Evolutionary conservation across 768 basidiomycete species (phyloP).

Genomic region (Thelephora aurantiotincta): DNA sequence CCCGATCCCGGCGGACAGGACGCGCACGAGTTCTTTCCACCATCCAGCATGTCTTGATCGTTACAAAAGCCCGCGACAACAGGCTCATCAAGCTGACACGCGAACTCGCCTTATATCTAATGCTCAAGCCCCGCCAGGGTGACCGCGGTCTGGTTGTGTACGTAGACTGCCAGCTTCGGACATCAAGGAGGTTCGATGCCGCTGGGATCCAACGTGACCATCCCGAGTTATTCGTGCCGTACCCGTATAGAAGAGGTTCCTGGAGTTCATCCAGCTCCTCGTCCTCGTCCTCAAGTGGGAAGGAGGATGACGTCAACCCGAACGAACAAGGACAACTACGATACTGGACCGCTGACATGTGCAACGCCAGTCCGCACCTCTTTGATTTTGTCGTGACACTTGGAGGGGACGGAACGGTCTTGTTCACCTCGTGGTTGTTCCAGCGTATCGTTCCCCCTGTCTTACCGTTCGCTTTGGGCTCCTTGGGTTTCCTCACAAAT

Average conservation of each 20-base stretch:
- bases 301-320: constrained; percentile 23
- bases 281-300: constrained; percentile 19
- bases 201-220: constrained; percentile 74
- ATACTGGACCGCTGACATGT: constrained; percentile 98
- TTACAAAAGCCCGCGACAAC: constrained; percentile 97
- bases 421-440: constrained; percentile 99
- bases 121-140: constrained; percentile 66
- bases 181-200: constrained; percentile 89
- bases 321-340: constrained; percentile 80
- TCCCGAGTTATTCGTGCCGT: constrained; percentile 77
- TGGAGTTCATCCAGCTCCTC: constrained; percentile 45
- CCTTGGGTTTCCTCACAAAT: constrained; percentile 93
- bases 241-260: constrained; percentile 58
- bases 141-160: constrained; percentile 84
- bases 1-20: constrained; percentile 31
- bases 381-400: constrained; percentile 98
- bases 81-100: constrained; percentile 89
- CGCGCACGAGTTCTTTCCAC: constrained; percentile 84
- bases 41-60: constrained; percentile 86
- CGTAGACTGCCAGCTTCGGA: constrained; percentile 82
- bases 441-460: constrained; percentile 98
- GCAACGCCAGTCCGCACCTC: constrained; percentile 74
- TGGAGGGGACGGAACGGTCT: constrained; percentile 94
- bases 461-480: constrained; percentile 92
- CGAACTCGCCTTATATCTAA: constrained; percentile 87